Evolutionary conservation across 202 grass and related monocot species (phyloP).

Genomic region (Cymbopogon flexuosus): DNA sequence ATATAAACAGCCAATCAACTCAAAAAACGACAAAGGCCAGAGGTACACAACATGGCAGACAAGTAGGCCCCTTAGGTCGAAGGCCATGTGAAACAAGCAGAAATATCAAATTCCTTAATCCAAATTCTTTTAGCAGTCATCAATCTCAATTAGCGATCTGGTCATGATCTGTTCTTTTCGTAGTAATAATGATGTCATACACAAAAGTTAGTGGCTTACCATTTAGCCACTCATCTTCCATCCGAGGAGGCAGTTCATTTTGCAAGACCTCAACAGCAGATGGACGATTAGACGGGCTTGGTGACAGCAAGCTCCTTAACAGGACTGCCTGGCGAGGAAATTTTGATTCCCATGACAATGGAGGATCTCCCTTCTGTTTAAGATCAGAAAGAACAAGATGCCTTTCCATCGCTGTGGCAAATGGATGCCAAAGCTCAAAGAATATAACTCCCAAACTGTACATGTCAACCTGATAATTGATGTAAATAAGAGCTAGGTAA

Average conservation of each 20-base stretch:
- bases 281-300: constrained; percentile 79
- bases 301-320: constrained; percentile 55
- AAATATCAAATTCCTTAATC: constrained; percentile 8
- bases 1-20: constrained; percentile 3
- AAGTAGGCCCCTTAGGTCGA: neutral
- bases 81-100: neutral
- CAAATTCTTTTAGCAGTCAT: neutral
- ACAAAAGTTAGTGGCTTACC: constrained; percentile 52
- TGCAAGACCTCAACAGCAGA: constrained; percentile 88
- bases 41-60: constrained; percentile 5
- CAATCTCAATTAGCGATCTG: neutral
- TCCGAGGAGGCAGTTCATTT: constrained; percentile 80
- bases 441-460: constrained; percentile 97
- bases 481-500: constrained; percentile 14
- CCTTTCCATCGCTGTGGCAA: constrained; percentile 91
- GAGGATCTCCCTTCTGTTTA: constrained; percentile 71
- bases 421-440: constrained; percentile 97
- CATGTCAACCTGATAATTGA: constrained; percentile 78
- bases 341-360: constrained; percentile 56
- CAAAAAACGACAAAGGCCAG: constrained; percentile 2
- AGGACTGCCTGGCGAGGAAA: constrained; percentile 60
- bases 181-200: neutral
- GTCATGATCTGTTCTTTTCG: constrained; percentile 10
- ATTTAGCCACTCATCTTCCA: constrained; percentile 97
- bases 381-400: constrained; percentile 94